These are phyloP conservation scores for Mycena filopes DNA, from an alignment of 768 basidiomycete species.

Conservation along the genomic window DNA sequence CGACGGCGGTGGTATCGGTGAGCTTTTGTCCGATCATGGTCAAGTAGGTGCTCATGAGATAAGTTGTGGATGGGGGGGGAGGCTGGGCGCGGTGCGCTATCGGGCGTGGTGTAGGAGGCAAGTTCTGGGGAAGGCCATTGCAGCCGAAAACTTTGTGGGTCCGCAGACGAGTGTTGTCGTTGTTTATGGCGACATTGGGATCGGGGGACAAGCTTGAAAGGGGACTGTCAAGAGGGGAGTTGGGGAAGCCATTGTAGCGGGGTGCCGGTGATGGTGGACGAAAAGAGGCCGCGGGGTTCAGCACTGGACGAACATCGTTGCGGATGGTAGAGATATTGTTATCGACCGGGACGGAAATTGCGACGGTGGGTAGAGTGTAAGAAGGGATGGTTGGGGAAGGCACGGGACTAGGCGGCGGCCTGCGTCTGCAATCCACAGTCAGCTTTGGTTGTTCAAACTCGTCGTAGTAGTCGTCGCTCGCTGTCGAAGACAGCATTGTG, in stretches of 20 bases:
- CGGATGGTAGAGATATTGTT: background rate
- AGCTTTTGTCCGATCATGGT: constrained; percentile 54
- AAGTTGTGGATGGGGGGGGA: constrained; percentile 42
- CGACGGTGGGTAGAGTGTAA: background rate
- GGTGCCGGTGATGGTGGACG: constrained; percentile 30
- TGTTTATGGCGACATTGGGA: constrained; percentile 57
- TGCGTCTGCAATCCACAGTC: constrained; percentile 26
- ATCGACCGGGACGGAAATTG: constrained; percentile 20
- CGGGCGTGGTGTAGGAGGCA: constrained; percentile 59
- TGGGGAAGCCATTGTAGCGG: constrained; percentile 35
- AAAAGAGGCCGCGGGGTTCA: constrained; percentile 18
- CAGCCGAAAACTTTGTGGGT: constrained; percentile 49
- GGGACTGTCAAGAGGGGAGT: constrained; percentile 49
- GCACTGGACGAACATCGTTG: constrained; percentile 23
- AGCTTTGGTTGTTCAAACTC: constrained; percentile 19
- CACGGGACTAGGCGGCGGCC: constrained; percentile 2
- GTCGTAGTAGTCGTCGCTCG: constrained; percentile 16
- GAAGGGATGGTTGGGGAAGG: constrained; percentile 14
- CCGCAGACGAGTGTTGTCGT: constrained; percentile 9
- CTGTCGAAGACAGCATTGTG: constrained; percentile 26
- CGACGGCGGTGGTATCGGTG: constrained; percentile 33
- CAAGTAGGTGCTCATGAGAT: constrained; percentile 55
- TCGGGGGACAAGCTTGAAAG: constrained; percentile 37
- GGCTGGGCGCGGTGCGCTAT: constrained; percentile 47
- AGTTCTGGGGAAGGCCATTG: constrained; percentile 60